Base-by-base conservation (phyloP, 108 stramenopile genomes). In the Skeletonema costatum region DNA sequence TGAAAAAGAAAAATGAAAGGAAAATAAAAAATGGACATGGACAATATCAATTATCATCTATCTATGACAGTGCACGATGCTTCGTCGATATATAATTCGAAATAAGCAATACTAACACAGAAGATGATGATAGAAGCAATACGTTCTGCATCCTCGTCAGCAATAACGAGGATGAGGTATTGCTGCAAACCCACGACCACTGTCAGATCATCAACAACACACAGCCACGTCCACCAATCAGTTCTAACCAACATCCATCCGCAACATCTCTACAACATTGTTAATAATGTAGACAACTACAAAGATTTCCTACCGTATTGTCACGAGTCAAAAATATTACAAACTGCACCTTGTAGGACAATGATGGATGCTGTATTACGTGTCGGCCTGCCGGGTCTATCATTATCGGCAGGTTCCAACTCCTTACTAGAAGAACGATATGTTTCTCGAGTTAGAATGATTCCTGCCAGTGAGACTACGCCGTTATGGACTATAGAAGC, bases 221-320 rank as follows among this genome's bases (percentile, higher is more conserved):
- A 82, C 48, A 29, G 60, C 1, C 82, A 82, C 59, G 33, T 58
- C 4, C 82, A 82, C 14, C 75, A 69, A 68, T 67, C 82, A 10
- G 63, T 58, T 35, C 71, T 88, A 1, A 39, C 83, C 29, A 11
- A 76, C 12, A 89, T 88, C 17, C 78, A 82, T 61, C 89, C 93
- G 5, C 64, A 70, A 8, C 91, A 90, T 68, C 68, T 94, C 10
- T 90, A 87, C 62, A 77, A 77, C 50, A 92, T 94, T 46, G 87
- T 94, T 53, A 84, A 87, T 68, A 83, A 94, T 66, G 93, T 94
- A 19, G 88, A 92, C 62, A 7, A 66, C 32, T 94, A 94, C 68
- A 64, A 66, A 14, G 35, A 87, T 14, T 94, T 94, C 70, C 68
- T 94, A 2, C 93, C 93, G 0, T 78, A 88, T 64, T 92, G 91